phyloP scores from a whole-genome alignment of 495 filamentous ascomycete genomes.

The Lentithecium fluviatile region DNA sequence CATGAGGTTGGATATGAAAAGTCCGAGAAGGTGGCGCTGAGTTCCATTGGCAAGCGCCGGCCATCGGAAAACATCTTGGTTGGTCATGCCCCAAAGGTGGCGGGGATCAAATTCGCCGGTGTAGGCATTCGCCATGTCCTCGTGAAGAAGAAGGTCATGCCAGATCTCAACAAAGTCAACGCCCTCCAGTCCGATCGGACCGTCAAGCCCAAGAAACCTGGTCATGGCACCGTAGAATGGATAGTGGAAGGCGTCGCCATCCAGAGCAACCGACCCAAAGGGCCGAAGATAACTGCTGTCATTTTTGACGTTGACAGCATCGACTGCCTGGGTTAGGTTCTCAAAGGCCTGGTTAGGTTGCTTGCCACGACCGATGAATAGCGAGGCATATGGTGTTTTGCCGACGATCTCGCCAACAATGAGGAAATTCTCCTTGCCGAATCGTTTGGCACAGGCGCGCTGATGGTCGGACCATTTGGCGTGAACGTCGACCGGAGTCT shows the following conservation, averaged over 20 bases:
- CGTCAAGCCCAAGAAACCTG: slow-evolving; percentile 65
- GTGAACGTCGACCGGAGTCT: slow-evolving; percentile 26
- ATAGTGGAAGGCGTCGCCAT: slow-evolving; percentile 69
- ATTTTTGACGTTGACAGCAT: slow-evolving; percentile 43
- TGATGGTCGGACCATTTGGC: slow-evolving; percentile 29
- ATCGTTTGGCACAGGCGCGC: slow-evolving; percentile 16
- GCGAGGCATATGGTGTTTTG: slow-evolving; percentile 53
- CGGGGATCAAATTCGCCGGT: slow-evolving; percentile 68
- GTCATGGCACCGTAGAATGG: slow-evolving; percentile 68
- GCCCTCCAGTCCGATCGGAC: slow-evolving; percentile 59
- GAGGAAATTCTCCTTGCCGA: slow-evolving; percentile 37
- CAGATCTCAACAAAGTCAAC: slow-evolving; percentile 63
- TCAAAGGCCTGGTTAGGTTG: slow-evolving; percentile 53
- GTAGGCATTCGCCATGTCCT: slow-evolving; percentile 65
- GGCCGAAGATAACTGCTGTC: slow-evolving; percentile 59
- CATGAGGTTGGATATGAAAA: slow-evolving; percentile 64
- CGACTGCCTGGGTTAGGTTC: slow-evolving; percentile 51
- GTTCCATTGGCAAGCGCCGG: slow-evolving; percentile 63
- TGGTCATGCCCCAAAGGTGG: slow-evolving; percentile 68
- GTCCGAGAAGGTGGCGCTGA: slow-evolving; percentile 59
- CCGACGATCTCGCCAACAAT: slow-evolving; percentile 33
- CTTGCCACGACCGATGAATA: slow-evolving; percentile 67
- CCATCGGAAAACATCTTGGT: slow-evolving; percentile 77
- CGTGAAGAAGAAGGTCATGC: slow-evolving; percentile 60
- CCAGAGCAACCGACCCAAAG: slow-evolving; percentile 56